Evolutionary conservation across 345 rosid genomes (phyloP).

Genomic region (Conringia planisiliqua): DNA sequence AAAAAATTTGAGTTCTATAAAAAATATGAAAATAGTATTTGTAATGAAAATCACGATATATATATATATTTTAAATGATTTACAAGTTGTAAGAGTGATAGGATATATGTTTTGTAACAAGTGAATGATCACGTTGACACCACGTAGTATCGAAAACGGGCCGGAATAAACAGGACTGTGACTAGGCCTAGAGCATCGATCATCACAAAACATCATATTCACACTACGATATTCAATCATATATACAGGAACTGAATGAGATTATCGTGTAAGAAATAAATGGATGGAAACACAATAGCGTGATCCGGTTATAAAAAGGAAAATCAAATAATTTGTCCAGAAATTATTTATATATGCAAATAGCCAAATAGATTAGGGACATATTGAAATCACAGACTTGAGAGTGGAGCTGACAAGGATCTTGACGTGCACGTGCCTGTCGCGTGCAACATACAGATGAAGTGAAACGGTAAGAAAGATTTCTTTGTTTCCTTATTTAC

Average conservation of each 20-base stretch:
- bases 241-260: neutral
- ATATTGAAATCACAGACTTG: slow-evolving; percentile 23
- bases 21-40: neutral
- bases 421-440: slow-evolving; percentile 36
- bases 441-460: slow-evolving; percentile 11
- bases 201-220: neutral
- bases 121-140: neutral
- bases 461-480: neutral
- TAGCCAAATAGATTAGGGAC: slow-evolving; percentile 28
- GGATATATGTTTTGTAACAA: neutral
- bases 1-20: neutral
- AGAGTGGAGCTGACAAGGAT: slow-evolving; percentile 31
- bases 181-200: neutral
- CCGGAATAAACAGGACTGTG: neutral
- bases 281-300: slow-evolving; percentile 28
- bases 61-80: neutral
- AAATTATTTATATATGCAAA: neutral
- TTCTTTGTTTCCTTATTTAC: neutral
- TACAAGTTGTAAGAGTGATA: neutral
- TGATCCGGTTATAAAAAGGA: slow-evolving; percentile 7
- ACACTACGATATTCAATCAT: neutral
- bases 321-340: neutral
- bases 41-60: neutral
- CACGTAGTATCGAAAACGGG: neutral
- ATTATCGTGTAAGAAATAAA: slow-evolving; percentile 2